Percentiles rank a stretch among this genome's conserved stretches.
Evolutionary conservation across 2,329 filamentous ascomycete species (phyloP).

Genomic region (Paracamarosporium sp.): DNA sequence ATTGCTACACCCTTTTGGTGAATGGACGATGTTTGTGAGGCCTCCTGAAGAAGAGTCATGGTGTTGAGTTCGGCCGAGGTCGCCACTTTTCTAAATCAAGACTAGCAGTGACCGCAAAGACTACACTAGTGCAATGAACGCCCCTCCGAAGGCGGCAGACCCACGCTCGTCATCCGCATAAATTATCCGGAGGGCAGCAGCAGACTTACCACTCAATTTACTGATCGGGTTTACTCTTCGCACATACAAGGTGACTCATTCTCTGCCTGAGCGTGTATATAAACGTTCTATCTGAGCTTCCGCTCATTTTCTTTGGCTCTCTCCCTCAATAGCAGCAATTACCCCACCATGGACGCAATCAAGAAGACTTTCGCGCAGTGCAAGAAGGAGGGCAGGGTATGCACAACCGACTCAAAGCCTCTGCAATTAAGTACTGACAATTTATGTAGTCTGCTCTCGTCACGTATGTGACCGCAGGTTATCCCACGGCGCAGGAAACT

Average conservation of each 20-base stretch:
- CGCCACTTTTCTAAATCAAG: background rate
- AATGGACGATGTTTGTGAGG: background rate
- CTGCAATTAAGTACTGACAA: constrained; percentile 14
- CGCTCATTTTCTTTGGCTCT: background rate
- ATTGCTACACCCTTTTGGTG: background rate
- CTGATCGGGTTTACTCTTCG: background rate
- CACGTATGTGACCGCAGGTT: constrained; percentile 96
- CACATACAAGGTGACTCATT: constrained; percentile 11
- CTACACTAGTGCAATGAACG: background rate
- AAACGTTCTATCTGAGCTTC: constrained; percentile 1
- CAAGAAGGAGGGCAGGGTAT: constrained; percentile 57
- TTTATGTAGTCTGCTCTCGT: constrained; percentile 76
- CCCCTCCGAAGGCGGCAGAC: background rate
- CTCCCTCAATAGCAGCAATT: background rate
- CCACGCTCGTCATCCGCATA: constrained; percentile 11
- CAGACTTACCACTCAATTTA: constrained; percentile 11
- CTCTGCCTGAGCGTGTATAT: background rate
- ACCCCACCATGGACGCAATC: constrained; percentile 53
- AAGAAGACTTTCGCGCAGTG: constrained; percentile 58
- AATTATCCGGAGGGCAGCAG: constrained; percentile 13
- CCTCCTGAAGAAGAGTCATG: background rate
- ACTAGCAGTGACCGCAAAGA: no score
- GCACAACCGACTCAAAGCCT: constrained; percentile 1
- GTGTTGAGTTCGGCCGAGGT: background rate
- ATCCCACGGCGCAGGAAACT: constrained; percentile 80